These are phyloP conservation scores for Rickenella mellea DNA, from an alignment of 768 basidiomycete species.

Conservation along the genomic window DNA sequence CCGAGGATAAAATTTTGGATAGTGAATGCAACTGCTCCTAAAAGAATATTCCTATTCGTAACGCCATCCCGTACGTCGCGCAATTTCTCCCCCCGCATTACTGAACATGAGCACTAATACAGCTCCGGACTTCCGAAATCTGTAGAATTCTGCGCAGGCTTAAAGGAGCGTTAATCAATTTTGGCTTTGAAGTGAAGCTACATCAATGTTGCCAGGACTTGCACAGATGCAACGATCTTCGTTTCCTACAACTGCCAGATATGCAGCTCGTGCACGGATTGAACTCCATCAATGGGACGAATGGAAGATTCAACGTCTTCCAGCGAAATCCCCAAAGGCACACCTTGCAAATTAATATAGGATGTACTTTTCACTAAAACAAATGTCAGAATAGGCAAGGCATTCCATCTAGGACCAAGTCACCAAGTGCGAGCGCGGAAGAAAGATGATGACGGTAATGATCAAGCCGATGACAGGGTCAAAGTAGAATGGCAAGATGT, in stretches of 20 bases:
- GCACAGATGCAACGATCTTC: conserved; percentile 92
- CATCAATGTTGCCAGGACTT: conserved; percentile 90
- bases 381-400: background rate
- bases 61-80: too few species aligned
- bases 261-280: conserved; percentile 88
- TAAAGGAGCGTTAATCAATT: too few species aligned
- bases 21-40: too few species aligned
- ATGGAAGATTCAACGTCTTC: conserved; percentile 82
- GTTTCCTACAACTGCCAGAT: conserved; percentile 96
- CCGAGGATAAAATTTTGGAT: too few species aligned
- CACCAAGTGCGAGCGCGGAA: conserved; percentile 84
- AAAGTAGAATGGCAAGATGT: conserved; percentile 80
- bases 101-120: too few species aligned
- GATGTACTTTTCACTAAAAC: conserved; percentile 77
- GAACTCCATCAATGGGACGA: conserved; percentile 71
- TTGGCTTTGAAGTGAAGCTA: too few species aligned
- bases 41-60: too few species aligned
- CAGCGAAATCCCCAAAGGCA: conserved; percentile 80
- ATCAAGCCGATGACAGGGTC: conserved; percentile 91
- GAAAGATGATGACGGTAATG: conserved; percentile 97
- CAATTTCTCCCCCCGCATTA: too few species aligned
- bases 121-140: too few species aligned
- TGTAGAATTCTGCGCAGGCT: too few species aligned
- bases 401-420: conserved; percentile 13
- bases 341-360: conserved; percentile 91